These are phyloP conservation scores for Helianthus tuberosus DNA, from an alignment of 129 eudicot genomes.

Conservation along the genomic window DNA sequence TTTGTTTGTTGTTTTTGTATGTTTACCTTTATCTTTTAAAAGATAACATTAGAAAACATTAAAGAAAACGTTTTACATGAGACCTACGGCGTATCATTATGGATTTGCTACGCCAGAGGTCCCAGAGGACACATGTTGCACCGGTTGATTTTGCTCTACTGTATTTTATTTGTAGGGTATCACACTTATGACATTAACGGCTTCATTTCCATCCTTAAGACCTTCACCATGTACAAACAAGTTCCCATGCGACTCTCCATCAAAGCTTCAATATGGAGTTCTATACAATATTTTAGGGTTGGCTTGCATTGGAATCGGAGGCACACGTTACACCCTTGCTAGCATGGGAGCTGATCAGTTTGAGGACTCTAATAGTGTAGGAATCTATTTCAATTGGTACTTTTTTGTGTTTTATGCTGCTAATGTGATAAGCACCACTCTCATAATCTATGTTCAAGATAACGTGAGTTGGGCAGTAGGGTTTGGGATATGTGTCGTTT, in stretches of 20 bases:
- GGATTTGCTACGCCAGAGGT: no score
- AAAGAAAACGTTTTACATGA: no score
- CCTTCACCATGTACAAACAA: conserved; percentile 45
- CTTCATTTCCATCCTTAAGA: conserved; percentile 45
- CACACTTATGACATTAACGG: conserved; percentile 41
- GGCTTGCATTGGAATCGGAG: conserved; percentile 52
- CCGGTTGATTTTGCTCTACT: no score
- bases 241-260: conserved; percentile 39
- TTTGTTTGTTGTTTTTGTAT: no score
- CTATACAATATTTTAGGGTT: conserved; percentile 39
- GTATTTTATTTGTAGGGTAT: conserved; percentile 22
- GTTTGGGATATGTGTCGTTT: conserved; percentile 45
- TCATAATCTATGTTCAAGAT: conserved; percentile 53
- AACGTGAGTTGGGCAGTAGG: conserved; percentile 60
- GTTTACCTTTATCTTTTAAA: no score
- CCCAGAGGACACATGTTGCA: no score
- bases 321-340: conserved; percentile 51
- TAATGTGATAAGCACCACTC: conserved; percentile 35
- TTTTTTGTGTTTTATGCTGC: conserved; percentile 35
- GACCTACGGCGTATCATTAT: no score
- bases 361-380: conserved; percentile 32
- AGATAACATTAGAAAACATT: no score
- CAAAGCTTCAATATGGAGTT: conserved; percentile 41
- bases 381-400: conserved; percentile 53
- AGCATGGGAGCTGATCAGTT: conserved; percentile 72